Percentiles rank a stretch among this genome's conserved stretches.
These are phyloP conservation scores for Austroboletus niveus DNA, from an alignment of 1,284 basidiomycete genomes.

Conservation along the genomic window DNA sequence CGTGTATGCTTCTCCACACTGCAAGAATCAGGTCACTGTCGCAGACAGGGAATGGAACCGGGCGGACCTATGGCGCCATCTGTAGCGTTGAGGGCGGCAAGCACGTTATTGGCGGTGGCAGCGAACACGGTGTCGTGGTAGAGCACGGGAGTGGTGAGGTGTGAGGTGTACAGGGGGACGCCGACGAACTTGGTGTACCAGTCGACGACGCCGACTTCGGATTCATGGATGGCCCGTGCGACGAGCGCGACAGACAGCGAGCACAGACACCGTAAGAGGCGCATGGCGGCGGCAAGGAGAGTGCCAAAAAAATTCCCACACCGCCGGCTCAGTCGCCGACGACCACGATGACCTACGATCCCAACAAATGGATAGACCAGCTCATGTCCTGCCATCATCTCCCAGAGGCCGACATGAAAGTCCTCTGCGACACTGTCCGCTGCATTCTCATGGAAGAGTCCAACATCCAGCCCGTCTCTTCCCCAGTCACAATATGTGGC, in stretches of 20 bases:
- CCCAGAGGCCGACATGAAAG: conserved; percentile 89
- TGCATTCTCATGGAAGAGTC: conserved; percentile 89
- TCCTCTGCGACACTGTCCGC: conserved; percentile 84
- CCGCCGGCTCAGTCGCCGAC: background rate
- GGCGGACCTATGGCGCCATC: conserved; percentile 69
- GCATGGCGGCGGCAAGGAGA: conserved; percentile 16
- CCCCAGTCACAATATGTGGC: conserved; percentile 90
- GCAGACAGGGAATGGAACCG: background rate
- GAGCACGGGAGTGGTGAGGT: conserved; percentile 55
- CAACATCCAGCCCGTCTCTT: conserved; percentile 91
- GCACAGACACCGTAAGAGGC: conserved; percentile 14
- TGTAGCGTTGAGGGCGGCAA: conserved; percentile 72
- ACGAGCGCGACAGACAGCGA: conserved; percentile 8
- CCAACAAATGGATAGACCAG: conserved; percentile 76
- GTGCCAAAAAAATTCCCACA: conserved; percentile 20
- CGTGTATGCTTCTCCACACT: conserved; percentile 84
- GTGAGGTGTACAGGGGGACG: conserved; percentile 53
- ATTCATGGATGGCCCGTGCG: conserved; percentile 55
- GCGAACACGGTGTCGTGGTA: conserved; percentile 59
- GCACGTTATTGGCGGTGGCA: conserved; percentile 74
- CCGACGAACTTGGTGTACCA: conserved; percentile 82
- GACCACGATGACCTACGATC: conserved; percentile 41
- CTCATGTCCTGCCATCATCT: conserved; percentile 85
- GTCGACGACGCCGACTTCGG: conserved; percentile 81
- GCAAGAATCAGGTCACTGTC: conserved; percentile 11